A percentile compares a stretch with the other conserved stretches of the same genome.
These are phyloP conservation scores for Lipomyces mesembrius DNA, from an alignment of 805 yeast genomes.

Conservation along the genomic window DNA sequence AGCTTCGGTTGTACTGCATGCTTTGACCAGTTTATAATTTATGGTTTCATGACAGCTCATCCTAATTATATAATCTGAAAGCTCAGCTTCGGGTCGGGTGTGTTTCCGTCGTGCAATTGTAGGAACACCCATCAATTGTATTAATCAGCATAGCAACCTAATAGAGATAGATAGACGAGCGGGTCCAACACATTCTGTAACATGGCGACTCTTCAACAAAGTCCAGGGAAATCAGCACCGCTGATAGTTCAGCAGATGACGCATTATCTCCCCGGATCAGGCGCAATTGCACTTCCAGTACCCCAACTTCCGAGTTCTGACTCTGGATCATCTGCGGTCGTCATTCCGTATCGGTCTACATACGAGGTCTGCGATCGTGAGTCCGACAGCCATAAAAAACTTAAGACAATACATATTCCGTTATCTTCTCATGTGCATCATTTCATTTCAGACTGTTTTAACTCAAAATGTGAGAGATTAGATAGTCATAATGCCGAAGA, in stretches of 20 bases:
- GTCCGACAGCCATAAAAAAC: background rate
- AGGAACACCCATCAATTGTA: background rate
- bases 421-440: slow-evolving; percentile 27
- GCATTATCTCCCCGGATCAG: slow-evolving; percentile 30
- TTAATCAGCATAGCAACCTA: background rate
- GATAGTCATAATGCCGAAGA: background rate
- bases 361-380: slow-evolving; percentile 1
- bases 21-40: background rate
- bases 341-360: slow-evolving; percentile 7
- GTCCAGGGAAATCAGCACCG: slow-evolving; percentile 35
- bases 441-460: slow-evolving; percentile 19
- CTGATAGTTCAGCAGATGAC: slow-evolving; percentile 26
- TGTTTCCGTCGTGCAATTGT: background rate
- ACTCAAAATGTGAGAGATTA: background rate
- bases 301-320: slow-evolving; percentile 22
- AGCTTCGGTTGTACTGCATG: background rate
- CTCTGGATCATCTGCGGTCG: background rate
- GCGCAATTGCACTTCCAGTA: slow-evolving; percentile 14
- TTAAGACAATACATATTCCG: slow-evolving; percentile 16
- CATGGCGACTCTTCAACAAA: slow-evolving; percentile 16
- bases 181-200: background rate
- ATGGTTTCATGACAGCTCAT: background rate
- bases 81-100: slow-evolving; percentile 1
- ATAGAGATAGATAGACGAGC: background rate
- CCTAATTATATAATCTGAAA: background rate